Conservation (phyloP, 2,329 filamentous ascomycete species). For the Beauveria caledonica region DNA sequence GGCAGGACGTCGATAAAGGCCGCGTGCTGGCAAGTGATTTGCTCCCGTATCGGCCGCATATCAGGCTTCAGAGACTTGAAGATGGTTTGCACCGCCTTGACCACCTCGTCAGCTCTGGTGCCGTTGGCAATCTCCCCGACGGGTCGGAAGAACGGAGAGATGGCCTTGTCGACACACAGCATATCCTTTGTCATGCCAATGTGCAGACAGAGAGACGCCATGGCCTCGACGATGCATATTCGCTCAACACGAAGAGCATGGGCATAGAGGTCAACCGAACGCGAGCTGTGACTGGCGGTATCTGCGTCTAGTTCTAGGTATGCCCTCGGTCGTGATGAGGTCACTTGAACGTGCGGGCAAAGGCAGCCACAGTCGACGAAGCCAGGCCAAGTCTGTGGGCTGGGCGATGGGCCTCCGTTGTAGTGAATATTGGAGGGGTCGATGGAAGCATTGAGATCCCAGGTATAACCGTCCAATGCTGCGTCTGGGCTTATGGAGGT, state of each 20-base stretch:
- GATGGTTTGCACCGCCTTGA: conserved; percentile 16
- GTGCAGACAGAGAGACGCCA: conserved; percentile 6
- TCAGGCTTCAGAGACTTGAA: conserved; percentile 19
- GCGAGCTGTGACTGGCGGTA: neutral
- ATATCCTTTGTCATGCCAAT: conserved; percentile 18
- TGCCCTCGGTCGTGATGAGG: neutral
- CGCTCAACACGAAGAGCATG: conserved; percentile 19
- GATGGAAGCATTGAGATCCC: neutral
- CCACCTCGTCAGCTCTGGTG: neutral
- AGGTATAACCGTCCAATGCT: too few species aligned
- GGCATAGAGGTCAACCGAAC: neutral
- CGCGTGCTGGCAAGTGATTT: conserved; percentile 17
- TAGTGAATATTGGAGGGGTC: neutral
- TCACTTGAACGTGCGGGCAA: neutral
- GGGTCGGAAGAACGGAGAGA: conserved; percentile 21
- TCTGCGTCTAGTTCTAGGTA: neutral
- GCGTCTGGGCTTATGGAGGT: too few species aligned
- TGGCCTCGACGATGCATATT: conserved; percentile 20
- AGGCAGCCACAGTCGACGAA: neutral
- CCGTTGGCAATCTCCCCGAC: neutral
- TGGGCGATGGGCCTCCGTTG: neutral
- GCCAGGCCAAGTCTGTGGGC: neutral
- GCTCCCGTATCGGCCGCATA: conserved; percentile 17
- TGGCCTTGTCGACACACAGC: conserved; percentile 18
- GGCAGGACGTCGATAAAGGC: conserved; percentile 20